Percentiles rank a stretch among this genome's conserved stretches.
phyloP scores from a whole-genome alignment of 2,329 filamentous ascomycete genomes.

The Fusarium solani-melongenae region DNA sequence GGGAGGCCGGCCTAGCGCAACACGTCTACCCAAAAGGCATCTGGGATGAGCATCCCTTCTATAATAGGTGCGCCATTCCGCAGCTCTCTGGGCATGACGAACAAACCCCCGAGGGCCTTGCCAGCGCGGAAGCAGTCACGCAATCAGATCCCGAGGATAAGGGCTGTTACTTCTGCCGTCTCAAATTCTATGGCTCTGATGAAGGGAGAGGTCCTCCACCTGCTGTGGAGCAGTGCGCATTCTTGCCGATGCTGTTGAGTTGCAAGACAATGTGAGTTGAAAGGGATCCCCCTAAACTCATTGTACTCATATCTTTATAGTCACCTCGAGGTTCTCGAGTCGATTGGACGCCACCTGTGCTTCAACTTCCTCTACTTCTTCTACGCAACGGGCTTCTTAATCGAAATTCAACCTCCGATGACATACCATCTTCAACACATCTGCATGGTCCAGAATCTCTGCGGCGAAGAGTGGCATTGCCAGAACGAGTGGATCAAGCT shows the following conservation, averaged over 20 bases:
- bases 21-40: background rate
- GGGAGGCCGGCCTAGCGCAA: background rate
- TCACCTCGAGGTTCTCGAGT: background rate
- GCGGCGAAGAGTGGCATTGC: background rate
- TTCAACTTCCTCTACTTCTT: background rate
- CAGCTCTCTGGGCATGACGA: background rate
- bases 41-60: background rate
- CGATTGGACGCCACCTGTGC: background rate
- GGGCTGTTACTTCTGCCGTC: background rate
- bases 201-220: background rate
- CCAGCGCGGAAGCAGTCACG: background rate
- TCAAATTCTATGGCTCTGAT: background rate
- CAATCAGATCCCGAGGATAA: background rate
- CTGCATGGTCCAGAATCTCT: background rate
- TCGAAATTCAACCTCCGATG: background rate
- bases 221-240: background rate
- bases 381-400: background rate
- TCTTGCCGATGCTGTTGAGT: background rate
- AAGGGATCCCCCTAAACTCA: background rate
- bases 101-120: background rate
- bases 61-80: background rate
- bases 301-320: background rate
- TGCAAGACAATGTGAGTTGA: background rate
- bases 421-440: background rate
- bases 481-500: background rate